phyloP scores from a whole-genome alignment of 2,329 filamentous ascomycete genomes.

The Fusarium cicatricum region DNA sequence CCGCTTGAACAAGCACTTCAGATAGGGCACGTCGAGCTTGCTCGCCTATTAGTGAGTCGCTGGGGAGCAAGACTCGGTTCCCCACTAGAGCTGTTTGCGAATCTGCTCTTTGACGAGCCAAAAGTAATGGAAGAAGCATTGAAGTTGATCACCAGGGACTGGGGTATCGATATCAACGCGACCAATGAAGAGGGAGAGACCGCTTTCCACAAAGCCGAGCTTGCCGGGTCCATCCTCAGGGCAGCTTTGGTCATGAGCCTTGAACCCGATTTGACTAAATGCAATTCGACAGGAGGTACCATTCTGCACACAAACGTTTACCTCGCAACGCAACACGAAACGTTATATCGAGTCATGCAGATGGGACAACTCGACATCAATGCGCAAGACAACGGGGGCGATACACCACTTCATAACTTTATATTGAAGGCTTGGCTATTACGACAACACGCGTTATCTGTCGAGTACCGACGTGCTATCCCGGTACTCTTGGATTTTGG shows the following conservation, averaged over 20 bases:
- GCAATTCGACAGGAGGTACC: neutral
- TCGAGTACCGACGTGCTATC: no score
- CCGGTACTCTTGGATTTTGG: no score
- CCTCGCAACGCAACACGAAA: rapidly evolving
- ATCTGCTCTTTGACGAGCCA: neutral
- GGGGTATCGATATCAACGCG: neutral
- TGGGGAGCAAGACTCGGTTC: neutral
- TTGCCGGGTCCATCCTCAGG: rapidly evolving
- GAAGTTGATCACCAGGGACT: neutral
- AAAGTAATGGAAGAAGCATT: neutral
- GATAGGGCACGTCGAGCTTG: rapidly evolving
- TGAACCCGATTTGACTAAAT: neutral
- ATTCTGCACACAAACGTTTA: neutral
- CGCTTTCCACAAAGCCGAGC: neutral
- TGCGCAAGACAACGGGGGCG: no score
- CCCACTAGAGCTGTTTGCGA: neutral
- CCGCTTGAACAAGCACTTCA: neutral
- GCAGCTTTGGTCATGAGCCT: rapidly evolving
- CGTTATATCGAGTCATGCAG: neutral
- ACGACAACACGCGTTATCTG: no score
- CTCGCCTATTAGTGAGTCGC: neutral
- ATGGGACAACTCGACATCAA: no score
- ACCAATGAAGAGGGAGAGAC: neutral
- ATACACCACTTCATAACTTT: no score
- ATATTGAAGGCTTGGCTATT: no score